Conservation (phyloP, 257 asterid genomes). For the Solanum chiquidenum region DNA sequence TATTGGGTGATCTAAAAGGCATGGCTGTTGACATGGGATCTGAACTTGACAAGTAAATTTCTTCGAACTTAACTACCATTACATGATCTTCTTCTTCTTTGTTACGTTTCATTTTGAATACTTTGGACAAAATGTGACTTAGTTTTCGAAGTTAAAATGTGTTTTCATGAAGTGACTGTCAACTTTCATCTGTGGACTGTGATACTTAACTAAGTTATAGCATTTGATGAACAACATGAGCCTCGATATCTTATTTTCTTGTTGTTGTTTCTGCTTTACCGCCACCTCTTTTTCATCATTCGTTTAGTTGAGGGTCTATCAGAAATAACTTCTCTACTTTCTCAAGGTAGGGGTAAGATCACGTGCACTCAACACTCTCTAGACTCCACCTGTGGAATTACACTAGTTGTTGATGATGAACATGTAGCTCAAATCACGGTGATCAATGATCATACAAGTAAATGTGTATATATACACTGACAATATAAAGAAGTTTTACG, state of each 20-base stretch:
- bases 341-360: not conserved
- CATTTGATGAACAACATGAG: not conserved
- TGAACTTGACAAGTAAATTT: constrained; percentile 53
- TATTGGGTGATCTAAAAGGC: constrained; percentile 80
- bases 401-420: not conserved
- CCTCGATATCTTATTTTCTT: not conserved
- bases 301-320: rapidly evolving
- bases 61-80: not conserved
- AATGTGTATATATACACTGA: not conserved
- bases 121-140: not conserved
- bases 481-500: not conserved
- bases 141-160: not conserved
- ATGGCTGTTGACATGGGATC: constrained; percentile 86
- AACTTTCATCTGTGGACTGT: not conserved
- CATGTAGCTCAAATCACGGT: not conserved
- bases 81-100: not conserved
- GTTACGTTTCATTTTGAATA: not conserved
- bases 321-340: not conserved
- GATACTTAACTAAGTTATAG: not conserved
- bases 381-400: not conserved
- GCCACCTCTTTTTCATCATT: not conserved
- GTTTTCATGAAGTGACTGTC: not conserved
- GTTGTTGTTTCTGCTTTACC: not conserved
- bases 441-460: not conserved
- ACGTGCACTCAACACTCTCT: not conserved